Evolutionary conservation across 495 filamentous ascomycete species (phyloP), one percentile per base, ranked within the genome.

Genomic region (Hypoxylon fuscum): DNA sequence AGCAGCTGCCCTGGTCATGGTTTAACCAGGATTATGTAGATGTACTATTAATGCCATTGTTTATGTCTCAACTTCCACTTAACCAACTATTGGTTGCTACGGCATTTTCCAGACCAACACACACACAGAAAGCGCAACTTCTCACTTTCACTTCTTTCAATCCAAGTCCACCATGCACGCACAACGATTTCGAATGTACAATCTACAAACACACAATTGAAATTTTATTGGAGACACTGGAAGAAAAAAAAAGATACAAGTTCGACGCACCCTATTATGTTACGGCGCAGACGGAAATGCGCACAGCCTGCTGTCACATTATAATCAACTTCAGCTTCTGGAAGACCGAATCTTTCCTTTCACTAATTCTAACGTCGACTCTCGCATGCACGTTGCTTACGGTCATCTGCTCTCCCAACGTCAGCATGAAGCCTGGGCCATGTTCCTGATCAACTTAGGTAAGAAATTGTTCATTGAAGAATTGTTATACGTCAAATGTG

Each of bases 401-500:
- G 46, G 51, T 56, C 45, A 50, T 55, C 52, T 57, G 51, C 38
- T 41, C 46, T 49, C 56, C 23, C 51, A 57, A 59, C 40, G 62
- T 60, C 62, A 66, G 62, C 62, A 66, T 66, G 62, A 66, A 57
- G 56, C 53, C 62, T 51, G 40, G 50, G 62, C 45, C 50, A 65
- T 56, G 62, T 43, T 37, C 55, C 62, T 44, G 62, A 66, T 61
- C 56, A 55, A 61, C 21, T 61, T 44, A 66, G 62, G 62, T 66
- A 21, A 66, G 60, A 25, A 61, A 53, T 40, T 61, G 27, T 54
- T 49, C 27, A 35, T 44, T 59, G 23, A 38, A 47, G n/a, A 22
- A 41, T 2, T n/a, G 25, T 47, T 8, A 17, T 5, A 41, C 23
- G 40, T 52, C 20, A 12, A 25, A 38, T 44, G 55, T 37, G 50